These are phyloP conservation scores for Rutstroemia sp. DNA, from an alignment of 2,329 filamentous ascomycete species.

Conservation along the genomic window DNA sequence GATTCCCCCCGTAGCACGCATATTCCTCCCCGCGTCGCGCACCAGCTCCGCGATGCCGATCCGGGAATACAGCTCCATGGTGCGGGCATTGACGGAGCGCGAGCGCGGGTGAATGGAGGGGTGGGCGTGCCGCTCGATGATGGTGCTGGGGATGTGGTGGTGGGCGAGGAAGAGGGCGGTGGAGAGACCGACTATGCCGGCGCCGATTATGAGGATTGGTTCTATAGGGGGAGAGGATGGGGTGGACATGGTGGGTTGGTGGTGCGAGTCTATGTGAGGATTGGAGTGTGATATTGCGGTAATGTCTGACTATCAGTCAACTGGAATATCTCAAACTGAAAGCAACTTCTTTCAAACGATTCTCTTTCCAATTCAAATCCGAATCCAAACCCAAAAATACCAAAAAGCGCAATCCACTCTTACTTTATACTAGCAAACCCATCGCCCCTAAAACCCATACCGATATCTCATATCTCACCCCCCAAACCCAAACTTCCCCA, in stretches of 20 bases:
- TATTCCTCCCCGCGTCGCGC: conserved; percentile 16
- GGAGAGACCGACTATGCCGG: conserved; percentile 34
- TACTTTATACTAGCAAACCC: too few species aligned
- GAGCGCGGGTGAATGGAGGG: conserved; percentile 34
- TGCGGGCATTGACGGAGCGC: conserved; percentile 32
- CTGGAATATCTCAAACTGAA: background rate
- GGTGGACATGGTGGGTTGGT: background rate
- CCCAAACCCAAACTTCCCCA: too few species aligned
- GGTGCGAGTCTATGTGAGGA: background rate
- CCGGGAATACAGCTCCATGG: conserved; percentile 32
- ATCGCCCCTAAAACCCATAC: too few species aligned
- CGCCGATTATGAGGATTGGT: conserved; percentile 33
- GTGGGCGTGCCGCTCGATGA: conserved; percentile 32
- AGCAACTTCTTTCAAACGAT: background rate
- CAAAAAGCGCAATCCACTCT: too few species aligned
- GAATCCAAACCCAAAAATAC: background rate
- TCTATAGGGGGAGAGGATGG: background rate
- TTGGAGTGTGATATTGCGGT: background rate
- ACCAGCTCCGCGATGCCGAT: conserved; percentile 25
- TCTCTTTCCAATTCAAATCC: background rate
- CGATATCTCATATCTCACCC: too few species aligned
- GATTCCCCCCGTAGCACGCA: conserved; percentile 19
- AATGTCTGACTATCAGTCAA: background rate
- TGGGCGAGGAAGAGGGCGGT: conserved; percentile 32
- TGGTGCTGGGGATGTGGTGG: conserved; percentile 27